Conservation (phyloP, 2,329 filamentous ascomycete genomes). For the Myotisia sp. region DNA sequence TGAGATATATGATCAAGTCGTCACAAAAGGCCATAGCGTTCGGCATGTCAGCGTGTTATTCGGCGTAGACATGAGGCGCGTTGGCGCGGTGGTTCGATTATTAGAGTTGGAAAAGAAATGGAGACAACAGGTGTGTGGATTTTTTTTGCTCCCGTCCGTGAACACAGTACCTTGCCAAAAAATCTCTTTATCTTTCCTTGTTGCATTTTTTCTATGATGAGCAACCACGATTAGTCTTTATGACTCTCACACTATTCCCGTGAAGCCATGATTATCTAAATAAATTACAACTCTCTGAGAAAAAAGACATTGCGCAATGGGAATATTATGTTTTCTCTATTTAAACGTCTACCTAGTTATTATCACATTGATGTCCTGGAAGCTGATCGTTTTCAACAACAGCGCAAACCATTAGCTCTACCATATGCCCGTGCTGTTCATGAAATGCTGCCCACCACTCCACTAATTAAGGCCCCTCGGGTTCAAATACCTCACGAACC, state of each 20-base stretch:
- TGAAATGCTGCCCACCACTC: constrained; percentile 63
- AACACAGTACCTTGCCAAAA: not conserved
- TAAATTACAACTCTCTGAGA: constrained; percentile 62
- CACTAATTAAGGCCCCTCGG: constrained; percentile 25
- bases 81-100: constrained; percentile 71
- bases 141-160: constrained; percentile 1
- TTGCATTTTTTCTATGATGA: constrained; percentile 43
- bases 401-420: constrained; percentile 64
- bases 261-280: constrained; percentile 47
- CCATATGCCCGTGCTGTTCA: constrained; percentile 66
- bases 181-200: not conserved
- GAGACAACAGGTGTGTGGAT: constrained; percentile 54
- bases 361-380: no score
- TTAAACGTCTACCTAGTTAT: constrained; percentile 10
- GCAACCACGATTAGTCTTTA: constrained; percentile 99
- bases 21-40: constrained; percentile 51
- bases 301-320: constrained; percentile 5
- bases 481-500: constrained; percentile 40
- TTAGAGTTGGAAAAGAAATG: constrained; percentile 75
- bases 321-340: constrained; percentile 10
- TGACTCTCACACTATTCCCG: constrained; percentile 48
- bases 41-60: constrained; percentile 64
- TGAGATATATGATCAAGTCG: constrained; percentile 57
- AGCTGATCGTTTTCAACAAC: constrained; percentile 12
- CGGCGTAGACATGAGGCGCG: constrained; percentile 65